A percentile compares a stretch with the other conserved stretches of the same genome.
Evolutionary conservation across 768 basidiomycete species (phyloP).

Genomic region (Gloeopeniophorella convolvens): DNA sequence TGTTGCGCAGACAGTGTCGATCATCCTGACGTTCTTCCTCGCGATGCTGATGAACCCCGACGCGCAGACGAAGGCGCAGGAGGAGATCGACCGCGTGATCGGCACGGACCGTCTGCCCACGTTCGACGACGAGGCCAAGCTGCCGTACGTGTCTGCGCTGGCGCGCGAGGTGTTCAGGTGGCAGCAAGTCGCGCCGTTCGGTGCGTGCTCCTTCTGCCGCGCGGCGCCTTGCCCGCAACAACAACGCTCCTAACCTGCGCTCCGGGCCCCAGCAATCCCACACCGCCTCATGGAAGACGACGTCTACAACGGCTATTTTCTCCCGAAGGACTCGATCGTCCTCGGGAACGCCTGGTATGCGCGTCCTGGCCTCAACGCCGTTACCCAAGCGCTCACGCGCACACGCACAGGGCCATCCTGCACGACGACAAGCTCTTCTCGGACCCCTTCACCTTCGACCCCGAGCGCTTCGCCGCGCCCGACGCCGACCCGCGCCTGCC

Average conservation of each 20-base stretch:
- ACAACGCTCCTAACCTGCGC: not conserved
- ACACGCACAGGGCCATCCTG: slow-evolving; percentile 22
- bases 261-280: slow-evolving; percentile 16
- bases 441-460: slow-evolving; percentile 27
- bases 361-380: not conserved
- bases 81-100: slow-evolving; percentile 26
- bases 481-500: slow-evolving; percentile 9
- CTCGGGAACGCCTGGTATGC: slow-evolving; percentile 20
- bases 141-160: slow-evolving; percentile 23
- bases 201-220: not conserved
- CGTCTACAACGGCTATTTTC: slow-evolving; percentile 25
- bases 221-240: too few relatives aligned
- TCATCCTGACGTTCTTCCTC: slow-evolving; percentile 21
- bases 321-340: slow-evolving; percentile 20
- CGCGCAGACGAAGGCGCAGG: slow-evolving; percentile 21
- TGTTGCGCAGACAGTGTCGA: slow-evolving; percentile 21
- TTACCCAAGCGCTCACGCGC: too few relatives aligned
- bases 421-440: slow-evolving; percentile 26
- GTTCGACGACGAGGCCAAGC: slow-evolving; percentile 20
- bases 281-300: slow-evolving; percentile 22
- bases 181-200: slow-evolving; percentile 22
- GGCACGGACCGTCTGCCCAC: slow-evolving; percentile 25
- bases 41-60: slow-evolving; percentile 23
- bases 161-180: slow-evolving; percentile 24
- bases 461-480: slow-evolving; percentile 25